Base-by-base conservation (phyloP, 2,329 filamentous ascomycete genomes). In the Biscogniauxia marginata region DNA sequence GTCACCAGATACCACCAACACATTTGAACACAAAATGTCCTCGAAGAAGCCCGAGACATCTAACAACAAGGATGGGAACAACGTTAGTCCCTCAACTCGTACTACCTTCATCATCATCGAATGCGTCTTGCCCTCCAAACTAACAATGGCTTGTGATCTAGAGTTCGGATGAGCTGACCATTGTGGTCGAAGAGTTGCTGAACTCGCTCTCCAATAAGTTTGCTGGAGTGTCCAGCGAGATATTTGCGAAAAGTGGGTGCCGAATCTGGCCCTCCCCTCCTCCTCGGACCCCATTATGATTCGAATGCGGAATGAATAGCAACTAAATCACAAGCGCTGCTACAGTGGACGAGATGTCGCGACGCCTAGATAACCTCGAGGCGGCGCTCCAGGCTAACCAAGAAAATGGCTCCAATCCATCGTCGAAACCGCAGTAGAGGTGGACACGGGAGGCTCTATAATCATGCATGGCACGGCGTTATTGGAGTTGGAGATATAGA, bases 291-390 rank as follows among this genome's bases (percentile, higher is more conserved):
- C 21, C 43, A 22, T 52, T 49, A 22, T 44, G 24, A 53, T 21
- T 50, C 7, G 3, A n/a, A 52, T 25, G 6, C 24, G 11, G 11
- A 3, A 39, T 16, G 30, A n/a, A 11, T 39, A n/a, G 45, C 16
- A 21, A 54, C 56, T 63, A 46, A 63, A 44, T 8, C 21, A 8
- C 43, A 18, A 18, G 11, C n/a, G 30, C 5, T 39, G n/a, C 20
- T 46, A 13, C 58, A 96, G 92, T 97, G 89, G 93, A 96, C 69
- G 92, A 96, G 61, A 96, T 97, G 92, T 89, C 90, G 13, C 82
- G 88, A 58, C 85, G 93, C 22, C 77, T 97, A 20, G 93, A 97
- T 70, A 91, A 87, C 56, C 81, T 97, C 9, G 93, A 96, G 72
- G 80, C 88, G 21, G 86, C 87, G 13, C 79, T 96, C 46, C 80